A percentile compares a stretch with the other conserved stretches of the same genome.
Conservation (phyloP, 805 yeast species). For the Candida patagonica region DNA sequence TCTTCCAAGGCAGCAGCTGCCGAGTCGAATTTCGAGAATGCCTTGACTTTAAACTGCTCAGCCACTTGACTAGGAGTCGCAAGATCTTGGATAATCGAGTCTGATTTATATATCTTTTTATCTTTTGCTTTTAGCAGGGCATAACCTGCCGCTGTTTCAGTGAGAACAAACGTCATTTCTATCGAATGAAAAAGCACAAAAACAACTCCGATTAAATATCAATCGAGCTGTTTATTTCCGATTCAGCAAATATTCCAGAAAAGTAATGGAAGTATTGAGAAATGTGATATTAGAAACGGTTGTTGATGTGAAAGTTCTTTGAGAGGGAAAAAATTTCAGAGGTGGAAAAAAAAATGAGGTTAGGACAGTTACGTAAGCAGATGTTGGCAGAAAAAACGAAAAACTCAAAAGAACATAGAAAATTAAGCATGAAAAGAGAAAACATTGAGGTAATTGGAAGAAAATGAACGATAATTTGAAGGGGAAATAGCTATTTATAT, state of each 20-base stretch:
- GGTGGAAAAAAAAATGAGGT: background rate
- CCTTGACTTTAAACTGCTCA: conserved; percentile 81
- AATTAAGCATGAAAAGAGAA: background rate
- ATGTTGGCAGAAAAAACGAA: background rate
- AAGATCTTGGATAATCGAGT: conserved; percentile 64
- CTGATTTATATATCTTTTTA: conserved; percentile 88
- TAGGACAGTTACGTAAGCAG: background rate
- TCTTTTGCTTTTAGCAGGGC: conserved; percentile 96
- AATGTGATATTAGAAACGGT: background rate
- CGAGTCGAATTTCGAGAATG: conserved; percentile 87
- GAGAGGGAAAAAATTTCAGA: background rate
- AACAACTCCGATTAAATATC: too few species aligned
- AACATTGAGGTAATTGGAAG: background rate
- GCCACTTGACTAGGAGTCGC: conserved; percentile 77
- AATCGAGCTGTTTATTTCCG: too few species aligned
- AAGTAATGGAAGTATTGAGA: background rate
- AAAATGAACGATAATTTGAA: too few species aligned
- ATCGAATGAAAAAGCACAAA: too few species aligned
- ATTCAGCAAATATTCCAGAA: too few species aligned
- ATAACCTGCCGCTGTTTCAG: conserved; percentile 98
- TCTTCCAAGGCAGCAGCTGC: conserved; percentile 97
- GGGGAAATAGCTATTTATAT: too few species aligned
- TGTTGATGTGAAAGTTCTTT: background rate
- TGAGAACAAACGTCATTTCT: conserved; percentile 47
- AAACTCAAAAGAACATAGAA: background rate